These are phyloP conservation scores for Penicillium sp. DNA, from an alignment of 2,329 filamentous ascomycete species.

Conservation along the genomic window DNA sequence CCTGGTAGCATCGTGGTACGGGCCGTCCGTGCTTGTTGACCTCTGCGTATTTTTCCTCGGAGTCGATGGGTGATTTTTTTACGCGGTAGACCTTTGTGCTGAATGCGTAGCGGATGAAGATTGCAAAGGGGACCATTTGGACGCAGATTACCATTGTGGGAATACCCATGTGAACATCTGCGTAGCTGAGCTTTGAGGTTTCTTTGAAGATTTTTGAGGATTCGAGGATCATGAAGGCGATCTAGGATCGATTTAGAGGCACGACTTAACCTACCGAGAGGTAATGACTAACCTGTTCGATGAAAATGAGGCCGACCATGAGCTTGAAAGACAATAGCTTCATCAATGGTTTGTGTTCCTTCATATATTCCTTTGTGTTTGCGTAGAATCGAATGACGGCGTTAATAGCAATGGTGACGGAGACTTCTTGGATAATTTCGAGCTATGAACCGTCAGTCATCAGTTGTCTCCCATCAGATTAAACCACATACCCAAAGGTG, in stretches of 20 bases:
- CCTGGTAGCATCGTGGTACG: constrained; percentile 5
- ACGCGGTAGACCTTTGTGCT: constrained; percentile 22
- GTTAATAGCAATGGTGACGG: constrained; percentile 24
- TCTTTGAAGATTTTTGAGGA: constrained; percentile 22
- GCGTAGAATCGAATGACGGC: constrained; percentile 29
- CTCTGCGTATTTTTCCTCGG: background rate
- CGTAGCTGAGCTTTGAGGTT: constrained; percentile 26
- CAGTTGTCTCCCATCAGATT: background rate
- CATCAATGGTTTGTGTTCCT: constrained; percentile 28
- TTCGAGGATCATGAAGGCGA: constrained; percentile 31
- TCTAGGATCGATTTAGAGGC: constrained; percentile 10
- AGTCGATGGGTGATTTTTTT: background rate
- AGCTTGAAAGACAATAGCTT: constrained; percentile 39
- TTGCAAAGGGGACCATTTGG: constrained; percentile 32
- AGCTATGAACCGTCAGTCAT: constrained; percentile 6
- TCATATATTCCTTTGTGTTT: constrained; percentile 25
- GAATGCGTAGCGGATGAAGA: constrained; percentile 34
- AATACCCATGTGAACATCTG: constrained; percentile 32
- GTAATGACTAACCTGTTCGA: constrained; percentile 26
- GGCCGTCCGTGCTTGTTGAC: background rate
- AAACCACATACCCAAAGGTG: constrained; percentile 36
- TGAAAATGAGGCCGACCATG: constrained; percentile 30
- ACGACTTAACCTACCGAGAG: background rate
- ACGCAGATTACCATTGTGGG: constrained; percentile 32
- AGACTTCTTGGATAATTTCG: constrained; percentile 19